Evolutionary conservation across 179 eudicot species (phyloP).

Genomic region (Carnegiea gigantea): DNA sequence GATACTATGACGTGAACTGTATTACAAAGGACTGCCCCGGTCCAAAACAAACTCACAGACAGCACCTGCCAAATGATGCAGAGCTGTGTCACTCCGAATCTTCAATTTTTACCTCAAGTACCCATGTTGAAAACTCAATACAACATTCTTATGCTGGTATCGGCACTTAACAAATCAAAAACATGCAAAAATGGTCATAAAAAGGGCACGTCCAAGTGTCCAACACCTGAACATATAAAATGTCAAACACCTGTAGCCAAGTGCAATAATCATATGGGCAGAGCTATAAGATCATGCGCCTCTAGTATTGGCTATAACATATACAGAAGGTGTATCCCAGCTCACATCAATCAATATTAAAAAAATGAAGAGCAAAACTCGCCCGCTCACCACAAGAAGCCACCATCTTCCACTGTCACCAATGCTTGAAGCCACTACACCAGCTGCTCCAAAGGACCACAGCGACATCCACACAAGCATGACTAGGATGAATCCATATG

Average conservation of each 20-base stretch:
- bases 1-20: slow-evolving; percentile 94
- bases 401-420: slow-evolving; percentile 94
- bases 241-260: not conserved
- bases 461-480: slow-evolving; percentile 87
- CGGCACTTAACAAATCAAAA: not conserved
- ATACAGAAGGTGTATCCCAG: not conserved
- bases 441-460: slow-evolving; percentile 98
- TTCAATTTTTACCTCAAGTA: not conserved
- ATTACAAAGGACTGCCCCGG: slow-evolving; percentile 95
- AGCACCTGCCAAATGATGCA: slow-evolving; percentile 53
- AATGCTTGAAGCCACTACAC: slow-evolving; percentile 87
- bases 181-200: not conserved
- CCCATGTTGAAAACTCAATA: not conserved
- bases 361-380: slow-evolving; percentile 57
- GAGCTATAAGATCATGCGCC: slow-evolving; percentile 11
- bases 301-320: slow-evolving; percentile 3
- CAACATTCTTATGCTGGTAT: not conserved
- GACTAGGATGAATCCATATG: slow-evolving; percentile 69
- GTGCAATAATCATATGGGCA: not conserved
- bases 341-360: slow-evolving; percentile 4
- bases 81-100: not conserved
- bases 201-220: not conserved
- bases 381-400: slow-evolving; percentile 99
- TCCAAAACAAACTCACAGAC: slow-evolving; percentile 92
- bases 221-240: not conserved